These are phyloP conservation scores for Dictyophora rubrovolvata DNA, from an alignment of 768 basidiomycete species.

Conservation along the genomic window DNA sequence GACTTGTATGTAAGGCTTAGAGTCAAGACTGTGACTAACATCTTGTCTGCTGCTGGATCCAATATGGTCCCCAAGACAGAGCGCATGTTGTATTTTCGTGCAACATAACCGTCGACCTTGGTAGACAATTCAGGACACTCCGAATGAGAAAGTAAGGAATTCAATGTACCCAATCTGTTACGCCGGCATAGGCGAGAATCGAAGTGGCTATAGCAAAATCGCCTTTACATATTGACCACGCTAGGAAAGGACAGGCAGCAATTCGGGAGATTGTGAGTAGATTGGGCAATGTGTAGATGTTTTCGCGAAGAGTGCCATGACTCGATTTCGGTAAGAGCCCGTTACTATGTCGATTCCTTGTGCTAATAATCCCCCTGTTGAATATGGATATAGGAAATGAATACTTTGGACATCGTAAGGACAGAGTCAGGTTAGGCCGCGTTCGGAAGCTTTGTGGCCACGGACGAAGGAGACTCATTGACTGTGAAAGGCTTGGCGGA, in stretches of 20 bases:
- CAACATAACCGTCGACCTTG: constrained; percentile 87
- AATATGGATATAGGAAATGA: too few relatives aligned
- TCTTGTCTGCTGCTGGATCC: constrained; percentile 96
- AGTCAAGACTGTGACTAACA: constrained; percentile 88
- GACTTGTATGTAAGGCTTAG: constrained; percentile 76
- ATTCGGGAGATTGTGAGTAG: constrained; percentile 82
- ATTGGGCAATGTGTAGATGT: constrained; percentile 94
- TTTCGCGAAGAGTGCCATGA: constrained; percentile 48
- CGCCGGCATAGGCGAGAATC: constrained; percentile 81
- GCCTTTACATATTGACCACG: constrained; percentile 76
- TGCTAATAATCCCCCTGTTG: too few relatives aligned
- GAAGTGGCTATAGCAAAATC: constrained; percentile 74
- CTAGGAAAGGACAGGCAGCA: constrained; percentile 81
- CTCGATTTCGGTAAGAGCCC: not conserved
- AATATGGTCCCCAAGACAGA: constrained; percentile 92
- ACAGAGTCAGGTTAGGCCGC: not conserved
- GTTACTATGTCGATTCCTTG: too few relatives aligned
- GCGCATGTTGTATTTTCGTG: constrained; percentile 75
- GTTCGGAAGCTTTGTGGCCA: not conserved
- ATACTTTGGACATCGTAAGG: not conserved
- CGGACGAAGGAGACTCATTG: not conserved
- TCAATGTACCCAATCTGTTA: constrained; percentile 68
- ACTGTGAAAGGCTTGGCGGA: not conserved
- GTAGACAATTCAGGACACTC: constrained; percentile 8
- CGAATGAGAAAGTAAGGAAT: constrained; percentile 6